Conservation (phyloP, 2,329 filamentous ascomycete genomes). For the Diplodia sapinea region DNA sequence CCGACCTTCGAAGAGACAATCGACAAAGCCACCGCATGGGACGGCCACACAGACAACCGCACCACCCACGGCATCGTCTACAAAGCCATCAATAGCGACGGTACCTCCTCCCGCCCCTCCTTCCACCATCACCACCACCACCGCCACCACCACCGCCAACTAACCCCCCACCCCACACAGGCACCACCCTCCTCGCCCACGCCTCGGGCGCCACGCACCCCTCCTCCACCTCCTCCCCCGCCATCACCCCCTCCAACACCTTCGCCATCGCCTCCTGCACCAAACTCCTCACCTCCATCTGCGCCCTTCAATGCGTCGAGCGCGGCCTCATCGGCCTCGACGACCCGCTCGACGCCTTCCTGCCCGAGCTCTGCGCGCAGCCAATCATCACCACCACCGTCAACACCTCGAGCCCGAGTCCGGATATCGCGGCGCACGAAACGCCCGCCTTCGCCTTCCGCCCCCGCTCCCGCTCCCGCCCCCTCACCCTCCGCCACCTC, state of each 20-base stretch:
- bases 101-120: background rate
- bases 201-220: background rate
- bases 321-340: slow-evolving; percentile 42
- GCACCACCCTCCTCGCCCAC: slow-evolving; percentile 4
- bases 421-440: too few species aligned
- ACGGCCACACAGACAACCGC: background rate
- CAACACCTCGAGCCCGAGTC: too few species aligned
- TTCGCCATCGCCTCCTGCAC: slow-evolving; percentile 44
- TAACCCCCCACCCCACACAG: background rate
- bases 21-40: slow-evolving; percentile 5
- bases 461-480: too few species aligned
- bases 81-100: background rate
- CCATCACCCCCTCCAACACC: background rate
- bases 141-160: background rate
- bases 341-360: slow-evolving; percentile 31
- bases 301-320: slow-evolving; percentile 45
- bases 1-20: background rate
- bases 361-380: slow-evolving; percentile 38
- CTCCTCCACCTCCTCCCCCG: too few species aligned
- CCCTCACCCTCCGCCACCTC: slow-evolving; percentile 47
- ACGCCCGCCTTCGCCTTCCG: background rate
- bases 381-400: slow-evolving; percentile 28
- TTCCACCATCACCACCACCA: background rate
- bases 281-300: slow-evolving; percentile 47
- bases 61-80: background rate